Evolutionary conservation across 768 basidiomycete genomes (phyloP).

Genomic region (Pisolithus orientalis): DNA sequence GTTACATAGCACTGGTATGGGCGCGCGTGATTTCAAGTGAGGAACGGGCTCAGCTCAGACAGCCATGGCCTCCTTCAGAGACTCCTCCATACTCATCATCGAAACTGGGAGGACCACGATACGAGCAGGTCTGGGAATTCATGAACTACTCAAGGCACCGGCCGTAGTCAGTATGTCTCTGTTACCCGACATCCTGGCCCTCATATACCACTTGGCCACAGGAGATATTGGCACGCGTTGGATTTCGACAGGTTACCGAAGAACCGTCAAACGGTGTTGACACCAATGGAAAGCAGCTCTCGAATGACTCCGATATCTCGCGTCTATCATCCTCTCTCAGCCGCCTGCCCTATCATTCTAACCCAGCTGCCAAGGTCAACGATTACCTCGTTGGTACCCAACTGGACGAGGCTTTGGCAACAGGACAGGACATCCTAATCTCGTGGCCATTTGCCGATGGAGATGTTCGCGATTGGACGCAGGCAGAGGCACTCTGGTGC

Average conservation of each 20-base stretch:
- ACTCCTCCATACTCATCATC: constrained; percentile 74
- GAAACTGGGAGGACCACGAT: constrained; percentile 68
- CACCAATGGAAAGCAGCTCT: constrained; percentile 17
- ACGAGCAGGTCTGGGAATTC: constrained; percentile 72
- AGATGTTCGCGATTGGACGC: constrained; percentile 69
- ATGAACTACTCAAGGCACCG: constrained; percentile 75
- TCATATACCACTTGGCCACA: constrained; percentile 24
- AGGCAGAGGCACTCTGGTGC: constrained; percentile 87
- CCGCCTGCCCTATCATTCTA: constrained; percentile 39
- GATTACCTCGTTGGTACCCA: constrained; percentile 81
- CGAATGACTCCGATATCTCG: constrained; percentile 18
- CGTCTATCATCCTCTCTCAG: constrained; percentile 39
- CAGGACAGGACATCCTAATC: constrained; percentile 65
- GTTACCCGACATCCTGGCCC: constrained; percentile 2
- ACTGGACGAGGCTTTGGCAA: constrained; percentile 72
- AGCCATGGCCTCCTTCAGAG: constrained; percentile 63
- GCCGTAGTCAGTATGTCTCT: constrained; percentile 51
- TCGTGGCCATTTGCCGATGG: constrained; percentile 82
- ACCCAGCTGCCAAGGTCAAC: constrained; percentile 47
- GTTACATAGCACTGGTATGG: too few relatives aligned
- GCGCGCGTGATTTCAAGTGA: neutral
- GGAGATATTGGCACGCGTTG: constrained; percentile 80
- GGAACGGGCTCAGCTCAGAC: neutral
- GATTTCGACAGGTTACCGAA: constrained; percentile 42
- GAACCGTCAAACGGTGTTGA: constrained; percentile 25